These are phyloP conservation scores for Aspergillus luchuensis DNA, from an alignment of 2,329 filamentous ascomycete species.

Conservation along the genomic window DNA sequence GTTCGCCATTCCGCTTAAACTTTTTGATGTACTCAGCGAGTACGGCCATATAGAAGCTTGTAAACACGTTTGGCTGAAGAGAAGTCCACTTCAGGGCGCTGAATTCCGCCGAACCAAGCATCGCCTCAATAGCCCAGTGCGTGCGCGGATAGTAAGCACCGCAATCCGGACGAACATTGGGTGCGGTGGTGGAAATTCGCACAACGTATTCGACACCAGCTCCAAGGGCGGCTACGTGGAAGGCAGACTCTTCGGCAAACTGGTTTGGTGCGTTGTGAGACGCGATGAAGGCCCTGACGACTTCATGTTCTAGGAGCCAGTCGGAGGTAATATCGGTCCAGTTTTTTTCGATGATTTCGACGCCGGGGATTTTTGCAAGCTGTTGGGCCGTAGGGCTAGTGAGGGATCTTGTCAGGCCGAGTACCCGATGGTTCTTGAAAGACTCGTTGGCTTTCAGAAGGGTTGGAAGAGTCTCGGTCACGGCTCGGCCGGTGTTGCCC, in stretches of 20 bases:
- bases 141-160: constrained; percentile 39
- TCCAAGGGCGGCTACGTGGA: constrained; percentile 37
- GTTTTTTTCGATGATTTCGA: constrained; percentile 39
- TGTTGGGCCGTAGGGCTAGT: constrained; percentile 21
- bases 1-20: constrained; percentile 36
- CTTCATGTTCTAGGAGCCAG: constrained; percentile 44
- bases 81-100: constrained; percentile 42
- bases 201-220: constrained; percentile 48
- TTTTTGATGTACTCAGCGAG: constrained; percentile 37
- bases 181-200: constrained; percentile 44
- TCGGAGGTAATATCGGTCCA: constrained; percentile 43
- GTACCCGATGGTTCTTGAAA: constrained; percentile 25
- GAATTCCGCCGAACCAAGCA: constrained; percentile 43
- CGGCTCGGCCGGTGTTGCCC: constrained; percentile 41
- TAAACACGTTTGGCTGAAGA: constrained; percentile 43
- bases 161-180: constrained; percentile 40
- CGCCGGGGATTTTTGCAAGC: constrained; percentile 36
- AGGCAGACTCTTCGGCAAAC: constrained; percentile 46
- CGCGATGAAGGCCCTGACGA: constrained; percentile 45
- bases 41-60: constrained; percentile 22
- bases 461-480: constrained; percentile 30
- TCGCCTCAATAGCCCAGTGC: constrained; percentile 47
- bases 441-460: constrained; percentile 22
- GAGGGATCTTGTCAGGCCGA: constrained; percentile 37
- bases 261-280: constrained; percentile 40